Evolutionary conservation across 2,329 filamentous ascomycete genomes (phyloP), one percentile per base, ranked within the genome.

Genomic region (Beauveria sp.): DNA sequence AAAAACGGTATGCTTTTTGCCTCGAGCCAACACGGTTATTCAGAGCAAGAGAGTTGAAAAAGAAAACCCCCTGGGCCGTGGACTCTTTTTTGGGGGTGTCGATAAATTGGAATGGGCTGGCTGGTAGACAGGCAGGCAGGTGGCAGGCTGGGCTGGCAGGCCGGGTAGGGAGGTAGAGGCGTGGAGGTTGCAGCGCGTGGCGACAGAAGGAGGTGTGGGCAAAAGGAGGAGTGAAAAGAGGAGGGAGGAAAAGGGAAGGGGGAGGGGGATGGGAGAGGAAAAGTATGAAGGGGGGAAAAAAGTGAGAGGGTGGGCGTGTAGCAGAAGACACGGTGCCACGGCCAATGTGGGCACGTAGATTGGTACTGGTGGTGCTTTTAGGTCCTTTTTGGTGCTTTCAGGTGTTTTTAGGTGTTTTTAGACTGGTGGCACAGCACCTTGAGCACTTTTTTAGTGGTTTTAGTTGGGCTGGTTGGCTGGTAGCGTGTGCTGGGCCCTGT

Each of bases 171-270:
- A 37, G 34, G 37, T 22, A 52, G 59, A 61, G 59, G 59, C 59
- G 59, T 61, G 59, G 53, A 61, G 59, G 59, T 57, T 59, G 59
- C 59, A 56, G 59, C 59, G 47, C 24, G 41, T 14, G 53, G 12
- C 28, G 44, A 55, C 18, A 51, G 52, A 53, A 52, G 50, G 34
- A 61, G 59, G 59, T 52, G 59, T 61, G 59, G 46, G 53, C 44
- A 48, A 44, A 54, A 66, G 68, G 70, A 71, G 64, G 62, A 64
- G 65, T 50, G 46, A 61, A 61, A 63, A 64, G 62, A 57, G 62
- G 59, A 65, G 62, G 63, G 64, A 26, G 30, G 30, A 43, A 51
- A 41, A 40, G 20, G 28, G 28, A 51, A 47, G 55, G 30, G 58
- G 55, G 55, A 54, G 40, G 51, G 43, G 58, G 61, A 52, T 40